A percentile compares a stretch with the other conserved stretches of the same genome.
phyloP scores from a whole-genome alignment of 805 yeast genomes.

The Soucietia sequanensis region DNA sequence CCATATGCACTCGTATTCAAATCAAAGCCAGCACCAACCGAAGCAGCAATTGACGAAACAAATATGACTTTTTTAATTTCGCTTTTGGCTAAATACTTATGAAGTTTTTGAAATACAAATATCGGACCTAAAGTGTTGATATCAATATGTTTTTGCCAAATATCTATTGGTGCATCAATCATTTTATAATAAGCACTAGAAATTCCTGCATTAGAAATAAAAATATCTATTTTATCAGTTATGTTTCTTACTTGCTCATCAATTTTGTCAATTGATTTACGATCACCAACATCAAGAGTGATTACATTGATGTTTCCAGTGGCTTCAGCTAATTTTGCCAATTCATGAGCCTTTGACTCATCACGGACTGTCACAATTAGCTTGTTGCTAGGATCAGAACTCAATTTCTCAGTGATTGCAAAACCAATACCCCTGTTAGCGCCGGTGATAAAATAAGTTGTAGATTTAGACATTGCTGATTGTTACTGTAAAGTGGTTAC shows the following conservation, averaged over 20 bases:
- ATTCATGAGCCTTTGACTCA: slow-evolving; percentile 17
- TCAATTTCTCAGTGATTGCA: slow-evolving; percentile 21
- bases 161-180: slow-evolving; percentile 15
- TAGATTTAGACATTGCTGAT: too few relatives aligned
- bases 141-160: slow-evolving; percentile 12
- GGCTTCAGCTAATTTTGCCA: slow-evolving; percentile 10
- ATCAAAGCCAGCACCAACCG: slow-evolving; percentile 20
- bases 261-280: slow-evolving; percentile 13
- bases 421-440: slow-evolving; percentile 42
- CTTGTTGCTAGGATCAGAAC: slow-evolving; percentile 22
- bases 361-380: slow-evolving; percentile 41
- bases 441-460: slow-evolving; percentile 26
- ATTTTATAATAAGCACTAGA: slow-evolving; percentile 13
- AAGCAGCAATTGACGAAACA: slow-evolving; percentile 25
- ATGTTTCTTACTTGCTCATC: slow-evolving; percentile 10
- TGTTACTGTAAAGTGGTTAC: too few relatives aligned
- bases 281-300: slow-evolving; percentile 15
- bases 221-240: slow-evolving; percentile 25
- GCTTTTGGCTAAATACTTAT: slow-evolving; percentile 20
- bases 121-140: slow-evolving; percentile 31
- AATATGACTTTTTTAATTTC: slow-evolving; percentile 24
- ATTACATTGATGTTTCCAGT: slow-evolving; percentile 15
- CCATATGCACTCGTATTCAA: slow-evolving; percentile 23
- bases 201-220: slow-evolving; percentile 33
- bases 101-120: slow-evolving; percentile 22